Base-by-base conservation (phyloP, 1,139 yeast genomes). In the Yamadazyma sp. region DNA sequence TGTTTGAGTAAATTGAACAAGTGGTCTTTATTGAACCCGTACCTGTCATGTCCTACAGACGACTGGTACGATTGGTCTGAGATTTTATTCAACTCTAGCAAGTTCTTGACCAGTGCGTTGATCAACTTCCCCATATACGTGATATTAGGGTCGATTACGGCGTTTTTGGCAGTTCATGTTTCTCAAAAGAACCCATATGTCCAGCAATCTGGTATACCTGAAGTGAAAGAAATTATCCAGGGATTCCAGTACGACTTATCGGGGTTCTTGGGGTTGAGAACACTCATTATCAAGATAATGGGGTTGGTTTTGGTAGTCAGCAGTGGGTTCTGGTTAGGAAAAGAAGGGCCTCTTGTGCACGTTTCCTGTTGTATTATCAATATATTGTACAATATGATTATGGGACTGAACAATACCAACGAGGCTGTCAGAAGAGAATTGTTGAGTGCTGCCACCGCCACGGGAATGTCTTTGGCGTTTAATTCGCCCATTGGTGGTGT, bases 401-500 rank as follows among this genome's bases (percentile, higher is more conserved):
- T 83, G 45, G 78, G 79, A 9, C 66, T 64, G 1, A 39, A 42
- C 2, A 54, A 62, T 28, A 51, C 50, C 16, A 78, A 76, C 48
- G 84, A 78, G 48, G 83, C 83, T 0, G 63, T 75, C 6, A 65
- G 76, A 44, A 66, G 89, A 45, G 92, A 83, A 53, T 66, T 79
- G 42, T 64, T 88, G 30, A 77, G 87, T 26, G 95, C 98, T 0
- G 94, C 96, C 1, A 79, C 94, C 1, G 95, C 96, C 0, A 88
- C 95, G 0, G 98, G 97, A 7, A 91, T 91, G 11, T 87, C 96
- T 0, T 91, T 87, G 2, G 97, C 97, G 0, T 91, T 91, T 63
- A 89, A 89, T 41, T 85, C 97, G 0, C 98, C 98, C 1, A 87
- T 91, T 43, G 97, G 97, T 12, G 98, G 98, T 4, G 95, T 91